These are phyloP conservation scores for Plenodomus biglobosus DNA, from an alignment of 2,329 filamentous ascomycete genomes.

Conservation along the genomic window DNA sequence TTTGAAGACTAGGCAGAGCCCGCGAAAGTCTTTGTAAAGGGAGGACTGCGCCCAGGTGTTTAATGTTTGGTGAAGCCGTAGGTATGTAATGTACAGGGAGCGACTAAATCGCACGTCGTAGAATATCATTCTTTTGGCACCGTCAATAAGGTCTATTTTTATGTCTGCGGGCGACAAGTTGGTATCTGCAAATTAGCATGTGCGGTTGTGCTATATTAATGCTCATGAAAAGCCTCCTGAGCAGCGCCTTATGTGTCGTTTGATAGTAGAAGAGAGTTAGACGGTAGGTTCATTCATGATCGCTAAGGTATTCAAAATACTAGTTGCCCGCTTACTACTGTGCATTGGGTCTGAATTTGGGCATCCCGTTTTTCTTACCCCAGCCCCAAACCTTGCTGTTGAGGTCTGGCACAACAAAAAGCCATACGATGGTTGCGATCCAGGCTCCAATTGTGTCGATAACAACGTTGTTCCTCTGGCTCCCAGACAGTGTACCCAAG, in stretches of 20 bases:
- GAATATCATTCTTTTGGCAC: neutral
- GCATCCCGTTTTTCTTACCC: constrained; percentile 58
- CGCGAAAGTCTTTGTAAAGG: constrained; percentile 6
- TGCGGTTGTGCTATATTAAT: no score
- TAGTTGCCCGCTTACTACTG: constrained; percentile 16
- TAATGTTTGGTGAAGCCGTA: neutral
- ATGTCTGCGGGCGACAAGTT: neutral
- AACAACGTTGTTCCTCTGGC: constrained; percentile 56
- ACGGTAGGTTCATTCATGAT: neutral
- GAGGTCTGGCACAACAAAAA: constrained; percentile 60
- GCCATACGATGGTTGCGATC: constrained; percentile 56
- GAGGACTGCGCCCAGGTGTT: neutral
- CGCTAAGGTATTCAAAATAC: neutral
- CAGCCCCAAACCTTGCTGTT: constrained; percentile 59
- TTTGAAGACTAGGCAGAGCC: constrained; percentile 7
- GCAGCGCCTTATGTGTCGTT: no score
- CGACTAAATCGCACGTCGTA: neutral
- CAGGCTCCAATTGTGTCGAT: constrained; percentile 59
- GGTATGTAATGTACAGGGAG: neutral
- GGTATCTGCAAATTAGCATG: neutral
- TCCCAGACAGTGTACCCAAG: constrained; percentile 56
- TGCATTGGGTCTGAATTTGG: constrained; percentile 27
- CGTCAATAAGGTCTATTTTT: neutral
- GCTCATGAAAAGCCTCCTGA: no score
- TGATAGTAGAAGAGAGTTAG: neutral